Base-by-base conservation (phyloP, 2,329 filamentous ascomycete genomes). In the Colletotrichum shisoi region DNA sequence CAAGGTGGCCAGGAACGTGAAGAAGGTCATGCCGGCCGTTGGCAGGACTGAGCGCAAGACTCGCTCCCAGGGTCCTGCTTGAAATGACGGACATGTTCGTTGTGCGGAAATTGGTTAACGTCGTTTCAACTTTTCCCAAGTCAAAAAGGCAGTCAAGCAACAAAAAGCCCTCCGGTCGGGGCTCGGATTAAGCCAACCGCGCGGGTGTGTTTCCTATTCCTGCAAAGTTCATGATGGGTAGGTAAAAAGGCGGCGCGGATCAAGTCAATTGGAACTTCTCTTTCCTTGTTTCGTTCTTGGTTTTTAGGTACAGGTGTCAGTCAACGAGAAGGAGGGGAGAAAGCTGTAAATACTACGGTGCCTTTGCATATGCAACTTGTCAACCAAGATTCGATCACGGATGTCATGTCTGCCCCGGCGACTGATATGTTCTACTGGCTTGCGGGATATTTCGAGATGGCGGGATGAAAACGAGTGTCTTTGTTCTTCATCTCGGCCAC, bases 1-100 rank as follows among this genome's bases (percentile, higher is more conserved):
- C 31, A 70, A 70, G 64, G 31, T 70, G 15, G 65, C 51, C 12
- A 79, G 75, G 71, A 80, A 79, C 69, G 75, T 78, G 15, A 80
- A 80, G 72, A 80, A 76, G 65, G 66, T 70, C n/a, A 59, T 71
- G 21, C 72, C 76, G 0, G 60, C 70, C 2, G 76, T 76, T 17
- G 79, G 79, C 19, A 76, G 67, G 63, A 79, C 80, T 7, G 74
- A 75, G 52, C 76, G 79, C 49, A 81, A 80, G 76, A 81, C 79
- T 8, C 75, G 80, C 56, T 81, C 80, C 66, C 79, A 81, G 70
- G 80, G 80, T 0, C 67, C 67, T n/a, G 67, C 40, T 15, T 70
- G 4, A 56, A 13, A 5, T 13, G 7, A 11, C 21, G 13, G 34
- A 9, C 3, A 17, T 11, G 2, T 13, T 12, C 31, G n/a, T 4